These are phyloP conservation scores for Colletotrichum lupini DNA, from an alignment of 2,329 filamentous ascomycete genomes.

Conservation along the genomic window DNA sequence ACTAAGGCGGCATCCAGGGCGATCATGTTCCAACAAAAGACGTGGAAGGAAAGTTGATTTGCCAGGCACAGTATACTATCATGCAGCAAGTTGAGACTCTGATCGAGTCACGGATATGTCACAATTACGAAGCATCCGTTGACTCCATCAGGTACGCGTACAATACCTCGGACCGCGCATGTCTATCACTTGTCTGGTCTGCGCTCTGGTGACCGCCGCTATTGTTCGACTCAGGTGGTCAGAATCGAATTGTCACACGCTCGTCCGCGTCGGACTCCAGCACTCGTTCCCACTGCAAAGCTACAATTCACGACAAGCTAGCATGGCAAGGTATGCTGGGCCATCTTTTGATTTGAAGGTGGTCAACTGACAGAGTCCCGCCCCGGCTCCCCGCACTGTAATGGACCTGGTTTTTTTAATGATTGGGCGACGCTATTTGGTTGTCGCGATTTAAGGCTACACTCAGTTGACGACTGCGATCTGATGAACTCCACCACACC, in stretches of 20 bases:
- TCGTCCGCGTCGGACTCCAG: neutral
- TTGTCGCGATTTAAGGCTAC: neutral
- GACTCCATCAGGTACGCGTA: neutral
- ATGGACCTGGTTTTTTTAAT: neutral
- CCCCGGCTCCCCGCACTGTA: slow-evolving; percentile 2
- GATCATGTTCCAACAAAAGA: neutral
- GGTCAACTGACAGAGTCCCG: slow-evolving; percentile 17
- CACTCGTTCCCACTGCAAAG: neutral
- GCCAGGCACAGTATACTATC: neutral
- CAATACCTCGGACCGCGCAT: neutral
- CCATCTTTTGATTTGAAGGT: neutral
- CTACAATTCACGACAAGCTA: neutral
- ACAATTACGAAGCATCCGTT: neutral
- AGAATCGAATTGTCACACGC: neutral
- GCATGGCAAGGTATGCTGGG: slow-evolving; percentile 3
- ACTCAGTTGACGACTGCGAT: slow-evolving; percentile 4
- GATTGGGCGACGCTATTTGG: neutral
- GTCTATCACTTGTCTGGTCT: neutral
- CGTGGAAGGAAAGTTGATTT: neutral
- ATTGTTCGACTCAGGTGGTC: neutral
- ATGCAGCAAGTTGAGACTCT: neutral
- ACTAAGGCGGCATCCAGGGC: neutral
- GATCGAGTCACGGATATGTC: neutral
- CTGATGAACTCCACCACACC: slow-evolving; percentile 5
- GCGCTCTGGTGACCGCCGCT: neutral